These are phyloP conservation scores for Cydonia oblonga DNA, from an alignment of 331 rosid species.

Conservation along the genomic window DNA sequence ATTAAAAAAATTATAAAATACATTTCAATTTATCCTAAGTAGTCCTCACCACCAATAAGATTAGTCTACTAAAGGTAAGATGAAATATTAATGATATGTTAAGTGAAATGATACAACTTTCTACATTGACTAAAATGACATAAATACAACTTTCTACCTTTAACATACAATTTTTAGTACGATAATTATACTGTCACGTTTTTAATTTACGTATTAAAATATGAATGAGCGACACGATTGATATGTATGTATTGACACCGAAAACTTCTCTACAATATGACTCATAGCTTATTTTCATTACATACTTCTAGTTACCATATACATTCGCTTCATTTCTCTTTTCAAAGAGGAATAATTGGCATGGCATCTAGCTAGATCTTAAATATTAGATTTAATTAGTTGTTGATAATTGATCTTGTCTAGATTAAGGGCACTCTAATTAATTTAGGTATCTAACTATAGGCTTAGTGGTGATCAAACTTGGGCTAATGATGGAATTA, in stretches of 20 bases:
- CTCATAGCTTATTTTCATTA: neutral
- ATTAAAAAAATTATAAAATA: too few species aligned
- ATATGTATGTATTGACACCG: neutral
- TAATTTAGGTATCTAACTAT: neutral
- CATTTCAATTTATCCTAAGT: too few species aligned
- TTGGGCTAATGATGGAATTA: neutral
- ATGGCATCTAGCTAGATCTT: neutral
- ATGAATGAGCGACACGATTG: too few species aligned
- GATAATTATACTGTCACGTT: too few species aligned
- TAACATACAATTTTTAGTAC: too few species aligned
- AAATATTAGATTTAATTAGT: neutral
- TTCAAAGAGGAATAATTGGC: neutral
- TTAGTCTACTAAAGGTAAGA: neutral
- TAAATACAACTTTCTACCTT: too few species aligned
- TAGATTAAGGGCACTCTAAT: neutral
- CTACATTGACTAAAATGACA: neutral
- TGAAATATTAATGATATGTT: neutral
- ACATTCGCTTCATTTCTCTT: neutral
- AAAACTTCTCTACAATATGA: neutral
- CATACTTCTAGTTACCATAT: neutral
- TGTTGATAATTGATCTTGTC: neutral
- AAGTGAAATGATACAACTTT: neutral
- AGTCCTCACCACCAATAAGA: neutral
- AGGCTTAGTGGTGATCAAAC: neutral
- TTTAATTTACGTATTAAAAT: too few species aligned